phyloP scores from a whole-genome alignment of 805 yeast genomes.

The Hemisphaericaspora nanyangensis region DNA sequence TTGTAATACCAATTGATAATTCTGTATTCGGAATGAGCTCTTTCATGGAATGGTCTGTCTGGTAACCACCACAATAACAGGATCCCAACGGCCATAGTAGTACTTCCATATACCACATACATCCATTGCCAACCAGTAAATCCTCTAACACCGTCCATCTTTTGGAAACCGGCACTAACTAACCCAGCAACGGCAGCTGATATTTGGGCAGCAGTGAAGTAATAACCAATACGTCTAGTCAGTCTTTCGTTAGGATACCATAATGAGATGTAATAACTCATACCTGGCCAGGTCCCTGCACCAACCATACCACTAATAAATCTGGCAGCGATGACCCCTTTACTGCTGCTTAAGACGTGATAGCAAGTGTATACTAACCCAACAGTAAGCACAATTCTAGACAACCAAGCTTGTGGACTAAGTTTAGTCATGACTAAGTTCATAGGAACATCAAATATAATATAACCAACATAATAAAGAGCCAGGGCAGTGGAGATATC shows the following conservation, averaged over 20 bases:
- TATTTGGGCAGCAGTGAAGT: conserved; percentile 89
- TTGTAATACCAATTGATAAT: conserved; percentile 17
- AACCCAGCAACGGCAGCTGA: conserved; percentile 87
- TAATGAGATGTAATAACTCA: conserved; percentile 75
- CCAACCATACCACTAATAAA: conserved; percentile 73
- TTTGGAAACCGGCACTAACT: conserved; percentile 84
- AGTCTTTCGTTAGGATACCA: conserved; percentile 82
- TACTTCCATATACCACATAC: conserved; percentile 69
- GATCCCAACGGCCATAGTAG: conserved; percentile 64
- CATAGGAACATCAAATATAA: conserved; percentile 85
- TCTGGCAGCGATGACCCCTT: conserved; percentile 68
- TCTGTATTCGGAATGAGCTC: conserved; percentile 11
- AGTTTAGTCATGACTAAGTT: conserved; percentile 78
- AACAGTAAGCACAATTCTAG: conserved; percentile 71
- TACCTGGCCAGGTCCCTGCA: conserved; percentile 90
- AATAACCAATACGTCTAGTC: conserved; percentile 79
- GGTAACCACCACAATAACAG: conserved; percentile 80
- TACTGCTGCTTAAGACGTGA: conserved; percentile 49
- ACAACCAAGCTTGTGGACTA: conserved; percentile 82
- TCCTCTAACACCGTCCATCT: conserved; percentile 69
- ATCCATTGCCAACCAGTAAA: conserved; percentile 85
- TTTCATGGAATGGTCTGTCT: conserved; percentile 52
- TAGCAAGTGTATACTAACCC: conserved; percentile 78
- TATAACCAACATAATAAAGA: conserved; percentile 76
- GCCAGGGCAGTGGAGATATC: conserved; percentile 75